phyloP scores from a whole-genome alignment of 2,329 filamentous ascomycete genomes.

The Colletotrichum gloeosporioides region DNA sequence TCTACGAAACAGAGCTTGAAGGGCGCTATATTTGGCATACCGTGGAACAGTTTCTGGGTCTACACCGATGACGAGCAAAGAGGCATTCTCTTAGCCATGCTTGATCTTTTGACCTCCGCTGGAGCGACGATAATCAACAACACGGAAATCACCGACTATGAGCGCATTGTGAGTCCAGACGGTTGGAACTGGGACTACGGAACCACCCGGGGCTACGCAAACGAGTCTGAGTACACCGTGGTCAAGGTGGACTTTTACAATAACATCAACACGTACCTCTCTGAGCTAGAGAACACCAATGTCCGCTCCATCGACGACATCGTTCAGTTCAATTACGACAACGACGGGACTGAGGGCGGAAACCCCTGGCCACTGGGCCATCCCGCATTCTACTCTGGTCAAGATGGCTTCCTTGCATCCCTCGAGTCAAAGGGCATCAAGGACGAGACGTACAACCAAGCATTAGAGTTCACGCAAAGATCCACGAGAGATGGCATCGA shows the following conservation, averaged over 20 bases:
- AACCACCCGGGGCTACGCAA: conserved; percentile 61
- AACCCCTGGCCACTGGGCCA: conserved; percentile 55
- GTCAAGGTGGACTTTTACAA: conserved; percentile 75
- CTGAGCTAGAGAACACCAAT: conserved; percentile 65
- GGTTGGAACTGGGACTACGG: conserved; percentile 82
- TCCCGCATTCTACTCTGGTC: conserved; percentile 72
- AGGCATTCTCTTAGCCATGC: conserved; percentile 51
- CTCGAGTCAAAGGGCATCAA: conserved; percentile 64
- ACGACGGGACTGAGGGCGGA: conserved; percentile 72
- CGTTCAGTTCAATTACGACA: conserved; percentile 67
- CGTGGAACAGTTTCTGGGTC: conserved; percentile 75
- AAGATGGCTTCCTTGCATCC: conserved; percentile 73
- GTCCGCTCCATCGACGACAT: conserved; percentile 68
- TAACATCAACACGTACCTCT: conserved; percentile 66
- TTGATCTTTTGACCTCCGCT: conserved; percentile 60
- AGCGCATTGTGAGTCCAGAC: conserved; percentile 65
- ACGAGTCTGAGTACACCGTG: conserved; percentile 76
- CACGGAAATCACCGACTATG: conserved; percentile 69
- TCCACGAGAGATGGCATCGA: conserved; percentile 73
- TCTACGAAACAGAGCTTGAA: conserved; percentile 57
- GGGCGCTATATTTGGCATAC: conserved; percentile 71
- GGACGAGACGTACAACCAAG: conserved; percentile 71
- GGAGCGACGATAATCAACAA: conserved; percentile 73
- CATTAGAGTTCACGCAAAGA: conserved; percentile 64
- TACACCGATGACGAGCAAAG: conserved; percentile 63